Evolutionary conservation across 2,329 filamentous ascomycete species (phyloP), one percentile per base, ranked within the genome.

Genomic region (Verticillium nubilum): DNA sequence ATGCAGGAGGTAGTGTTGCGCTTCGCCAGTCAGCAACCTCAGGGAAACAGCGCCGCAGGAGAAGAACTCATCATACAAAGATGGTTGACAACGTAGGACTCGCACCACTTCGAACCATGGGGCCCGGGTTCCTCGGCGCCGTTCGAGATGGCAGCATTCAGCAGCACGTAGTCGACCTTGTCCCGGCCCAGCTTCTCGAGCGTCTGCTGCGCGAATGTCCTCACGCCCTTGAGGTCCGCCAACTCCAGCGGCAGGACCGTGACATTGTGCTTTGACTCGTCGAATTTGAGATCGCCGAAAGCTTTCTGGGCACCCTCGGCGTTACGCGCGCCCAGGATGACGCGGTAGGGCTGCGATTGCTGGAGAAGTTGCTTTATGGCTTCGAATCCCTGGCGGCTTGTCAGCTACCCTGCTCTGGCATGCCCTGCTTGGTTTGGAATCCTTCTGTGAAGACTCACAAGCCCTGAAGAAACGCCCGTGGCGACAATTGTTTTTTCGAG

Each of bases 1-100:
- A 62, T 83, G 80, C 0, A 75, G 68, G 1, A 84, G 73, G 59
- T 84, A 84, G 64, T 83, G 80, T 59, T 84, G 81, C 4, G 81
- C 80, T 83, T 5, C 10, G 2, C n/a, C 28, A 17, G 26, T 4
- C 2, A 10, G 2, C 33, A 23, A 28, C 13, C 25, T 6, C 13
- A 17, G 6, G 7, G 25, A n/a, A n/a, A n/a, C n/a, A n/a, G n/a
- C n/a, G n/a, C n/a, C 15, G 52, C 15, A 37, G 42, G 26, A 35
- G 10, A n/a, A 23, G 15, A 12, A 27, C 10, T 10, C 37, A 52
- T 15, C 76, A 64, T 57, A 83, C 80, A 78, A 9, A 83, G 71
- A 59, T 83, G 80, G 61, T 84, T 84, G 23, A 84, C 80, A 17
- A 83, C 67, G 29, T 78, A 75, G 0, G 73, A 42, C 67, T 83